Evolutionary conservation across 805 yeast genomes (phyloP), one percentile per base, ranked within the genome.

Genomic region (Wickerhamomyces bovis): DNA sequence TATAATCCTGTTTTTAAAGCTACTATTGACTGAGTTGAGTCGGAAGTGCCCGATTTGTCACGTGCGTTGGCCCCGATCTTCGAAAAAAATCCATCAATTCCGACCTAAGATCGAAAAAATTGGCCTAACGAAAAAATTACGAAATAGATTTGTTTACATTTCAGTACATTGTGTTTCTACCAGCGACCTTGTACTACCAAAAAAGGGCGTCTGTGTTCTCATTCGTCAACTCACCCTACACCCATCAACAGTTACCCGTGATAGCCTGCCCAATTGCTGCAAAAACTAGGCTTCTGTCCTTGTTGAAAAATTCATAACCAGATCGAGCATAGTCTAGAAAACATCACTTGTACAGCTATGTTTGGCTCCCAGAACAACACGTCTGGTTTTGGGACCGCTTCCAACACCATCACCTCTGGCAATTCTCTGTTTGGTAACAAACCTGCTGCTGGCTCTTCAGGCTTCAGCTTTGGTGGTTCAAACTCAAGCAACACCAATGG

Each of bases 321-420:
- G 36, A 33, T 33, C 20, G 11, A 33, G 36, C 3, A 12, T 16
- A 12, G 8, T 8, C 20, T 11, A 33, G 36, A 33, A 16, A 33
- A 8, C 20, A 9, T 33, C 36, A 18, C n/a, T 33, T 33, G 19
- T 7, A 33, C 18, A 3, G n/a, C 25, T 19, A 51, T 53, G 53
- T 53, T 53, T 42, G 55, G 56, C 18, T 41, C 48, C 7, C 43
- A 52, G 6, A 54, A 43, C 40, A 48, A 47, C 26, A 41, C 36
- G 4, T 48, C 52, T 13, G 49, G 53, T 9, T 54, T 54, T 48
- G 56, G 58, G n/a, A 43, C 30, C 20, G 31, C 35, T 8, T 41
- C 47, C 3, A 40, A 39, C 23, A 15, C 39, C 23, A 26, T 16
- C 22, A 19, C 38, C 20, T n/a, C 41, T 15, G 35, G 40, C 3